Evolutionary conservation across 441 rosid genomes (phyloP).

Genomic region (Pelargonium cotyledonis): DNA sequence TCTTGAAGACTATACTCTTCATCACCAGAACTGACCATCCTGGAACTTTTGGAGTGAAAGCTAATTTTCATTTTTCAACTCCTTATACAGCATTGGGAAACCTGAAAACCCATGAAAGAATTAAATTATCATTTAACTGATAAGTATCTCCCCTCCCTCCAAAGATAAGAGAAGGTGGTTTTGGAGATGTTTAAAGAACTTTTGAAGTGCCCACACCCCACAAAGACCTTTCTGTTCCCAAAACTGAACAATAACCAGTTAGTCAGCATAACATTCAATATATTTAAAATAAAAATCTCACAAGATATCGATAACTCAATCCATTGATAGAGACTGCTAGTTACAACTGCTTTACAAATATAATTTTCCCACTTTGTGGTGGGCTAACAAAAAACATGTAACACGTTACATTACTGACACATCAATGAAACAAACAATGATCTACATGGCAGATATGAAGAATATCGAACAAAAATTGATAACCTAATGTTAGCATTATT

Average conservation of each 20-base stretch:
- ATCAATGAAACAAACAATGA: neutral
- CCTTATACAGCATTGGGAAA: too few species aligned
- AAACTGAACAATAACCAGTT: neutral
- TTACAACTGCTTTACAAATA: neutral
- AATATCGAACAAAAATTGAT: neutral
- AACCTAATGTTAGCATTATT: neutral
- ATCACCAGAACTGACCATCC: too few species aligned
- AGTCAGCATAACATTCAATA: neutral
- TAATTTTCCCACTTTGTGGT: neutral
- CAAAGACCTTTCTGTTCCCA: too few species aligned
- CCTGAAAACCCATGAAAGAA: too few species aligned
- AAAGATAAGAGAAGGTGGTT: too few species aligned
- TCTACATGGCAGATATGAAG: neutral
- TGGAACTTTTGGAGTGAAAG: too few species aligned
- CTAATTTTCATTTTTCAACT: too few species aligned
- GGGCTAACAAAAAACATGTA: neutral
- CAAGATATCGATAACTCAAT: neutral
- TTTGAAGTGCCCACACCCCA: too few species aligned
- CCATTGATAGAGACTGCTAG: neutral
- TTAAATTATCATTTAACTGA: too few species aligned
- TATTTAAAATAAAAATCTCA: neutral
- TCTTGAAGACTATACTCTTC: too few species aligned
- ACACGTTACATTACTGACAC: neutral
- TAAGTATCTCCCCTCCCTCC: too few species aligned
- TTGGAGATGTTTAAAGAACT: too few species aligned